Evolutionary conservation across 2,329 filamentous ascomycete species (phyloP).

Genomic region (Cladosporium austrohemisphaericum): DNA sequence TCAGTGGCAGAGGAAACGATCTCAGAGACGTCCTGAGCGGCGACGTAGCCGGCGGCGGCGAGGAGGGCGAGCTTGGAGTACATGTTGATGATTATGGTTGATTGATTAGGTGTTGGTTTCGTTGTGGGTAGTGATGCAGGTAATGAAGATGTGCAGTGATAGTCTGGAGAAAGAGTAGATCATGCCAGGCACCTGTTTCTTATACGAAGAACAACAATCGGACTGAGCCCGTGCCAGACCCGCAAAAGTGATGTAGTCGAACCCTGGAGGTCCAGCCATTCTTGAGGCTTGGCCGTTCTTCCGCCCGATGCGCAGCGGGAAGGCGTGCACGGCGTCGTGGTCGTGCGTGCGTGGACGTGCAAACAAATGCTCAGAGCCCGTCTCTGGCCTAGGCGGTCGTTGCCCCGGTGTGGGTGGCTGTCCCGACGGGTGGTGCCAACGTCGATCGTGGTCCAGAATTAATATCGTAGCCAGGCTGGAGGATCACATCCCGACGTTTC

Average conservation of each 20-base stretch:
- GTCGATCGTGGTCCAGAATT: background rate
- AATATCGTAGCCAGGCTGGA: background rate
- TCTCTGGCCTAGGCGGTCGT: constrained; percentile 1
- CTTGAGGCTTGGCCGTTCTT: constrained; percentile 3
- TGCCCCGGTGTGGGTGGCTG: constrained; percentile 1
- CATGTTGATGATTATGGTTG: constrained; percentile 5
- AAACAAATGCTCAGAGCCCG: constrained; percentile 3
- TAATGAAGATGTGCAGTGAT: constrained; percentile 2
- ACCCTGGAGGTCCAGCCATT: constrained; percentile 1
- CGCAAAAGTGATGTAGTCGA: constrained; percentile 13
- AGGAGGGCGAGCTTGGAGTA: background rate
- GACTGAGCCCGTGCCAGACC: constrained; percentile 7
- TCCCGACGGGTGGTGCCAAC: background rate
- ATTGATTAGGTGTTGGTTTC: background rate
- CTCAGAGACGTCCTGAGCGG: constrained; percentile 9
- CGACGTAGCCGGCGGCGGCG: constrained; percentile 12
- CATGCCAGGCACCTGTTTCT: constrained; percentile 8
- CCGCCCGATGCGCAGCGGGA: background rate
- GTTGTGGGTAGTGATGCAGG: background rate
- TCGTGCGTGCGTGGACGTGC: background rate
- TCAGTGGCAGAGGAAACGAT: constrained; percentile 2
- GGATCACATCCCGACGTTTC: background rate
- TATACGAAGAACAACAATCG: constrained; percentile 7
- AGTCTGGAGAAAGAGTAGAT: constrained; percentile 7
- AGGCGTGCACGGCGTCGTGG: background rate